Conservation (phyloP, 1,284 basidiomycete genomes). For the Meripilus lineatus region DNA sequence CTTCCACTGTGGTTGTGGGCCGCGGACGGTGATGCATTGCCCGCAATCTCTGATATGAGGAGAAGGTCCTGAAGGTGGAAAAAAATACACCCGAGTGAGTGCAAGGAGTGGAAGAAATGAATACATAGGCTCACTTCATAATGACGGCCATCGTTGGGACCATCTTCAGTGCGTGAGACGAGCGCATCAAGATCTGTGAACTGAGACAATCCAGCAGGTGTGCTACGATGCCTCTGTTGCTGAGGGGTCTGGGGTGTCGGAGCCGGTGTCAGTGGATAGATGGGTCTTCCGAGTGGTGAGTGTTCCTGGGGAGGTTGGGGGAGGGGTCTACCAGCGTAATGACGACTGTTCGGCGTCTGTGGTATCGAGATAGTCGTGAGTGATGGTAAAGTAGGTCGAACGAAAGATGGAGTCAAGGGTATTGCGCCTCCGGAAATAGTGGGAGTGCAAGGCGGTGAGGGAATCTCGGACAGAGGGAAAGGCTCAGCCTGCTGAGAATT, state of each 20-base stretch:
- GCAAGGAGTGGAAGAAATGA: slow-evolving; percentile 5
- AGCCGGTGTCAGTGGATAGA: slow-evolving; percentile 6
- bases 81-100: slow-evolving; percentile 4
- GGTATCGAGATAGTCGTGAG: slow-evolving; percentile 22
- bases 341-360: slow-evolving; percentile 15
- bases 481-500: neutral
- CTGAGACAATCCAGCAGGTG: slow-evolving; percentile 29
- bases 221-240: neutral
- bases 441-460: too few species aligned
- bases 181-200: slow-evolving; percentile 61
- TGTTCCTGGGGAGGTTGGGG: slow-evolving; percentile 24
- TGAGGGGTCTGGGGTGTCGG: slow-evolving; percentile 6
- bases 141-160: slow-evolving; percentile 38
- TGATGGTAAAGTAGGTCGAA: slow-evolving; percentile 6
- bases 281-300: slow-evolving; percentile 13
- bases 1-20: neutral
- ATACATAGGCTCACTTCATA: slow-evolving; percentile 48
- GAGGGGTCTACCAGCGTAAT: slow-evolving; percentile 31
- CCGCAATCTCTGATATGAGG: slow-evolving; percentile 59
- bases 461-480: too few species aligned
- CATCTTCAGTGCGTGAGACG: slow-evolving; percentile 43
- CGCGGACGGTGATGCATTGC: slow-evolving; percentile 38
- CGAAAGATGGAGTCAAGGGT: slow-evolving; percentile 4
- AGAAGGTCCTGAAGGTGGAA: slow-evolving; percentile 42
- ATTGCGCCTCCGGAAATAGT: slow-evolving; percentile 2